Evolutionary conservation across 805 yeast species (phyloP).

Genomic region (Suhomyces tanzawaensis): DNA sequence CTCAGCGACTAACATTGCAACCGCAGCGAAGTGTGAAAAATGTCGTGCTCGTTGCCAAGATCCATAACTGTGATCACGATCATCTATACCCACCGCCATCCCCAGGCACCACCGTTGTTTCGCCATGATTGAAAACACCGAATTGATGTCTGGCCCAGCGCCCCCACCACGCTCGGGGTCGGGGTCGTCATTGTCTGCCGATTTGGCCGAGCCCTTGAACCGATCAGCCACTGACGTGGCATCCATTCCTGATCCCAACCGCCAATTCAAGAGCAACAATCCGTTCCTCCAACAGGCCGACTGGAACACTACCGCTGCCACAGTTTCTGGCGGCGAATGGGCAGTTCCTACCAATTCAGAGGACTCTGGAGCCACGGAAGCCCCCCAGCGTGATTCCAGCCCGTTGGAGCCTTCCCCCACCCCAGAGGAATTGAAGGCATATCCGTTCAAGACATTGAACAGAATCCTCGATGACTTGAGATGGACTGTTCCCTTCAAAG

Average conservation of each 20-base stretch:
- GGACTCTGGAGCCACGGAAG: not conserved
- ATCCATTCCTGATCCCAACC: not conserved
- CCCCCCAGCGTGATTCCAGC: no score
- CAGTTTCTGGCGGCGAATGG: no score
- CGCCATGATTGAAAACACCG: conserved; percentile 1
- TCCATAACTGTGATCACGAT: conserved; percentile 2
- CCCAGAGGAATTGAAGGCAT: not conserved
- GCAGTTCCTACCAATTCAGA: no score
- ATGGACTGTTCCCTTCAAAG: conserved; percentile 16
- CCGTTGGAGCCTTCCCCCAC: not conserved
- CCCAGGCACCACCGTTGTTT: not conserved
- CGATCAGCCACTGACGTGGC: not conserved
- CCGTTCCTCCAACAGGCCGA: conserved; percentile 5
- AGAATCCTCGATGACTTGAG: conserved; percentile 63
- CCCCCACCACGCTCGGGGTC: not conserved
- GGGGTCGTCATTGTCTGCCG: not conserved
- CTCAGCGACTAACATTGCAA: no score
- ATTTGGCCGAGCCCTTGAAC: not conserved
- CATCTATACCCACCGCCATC: not conserved
- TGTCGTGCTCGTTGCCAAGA: not conserved
- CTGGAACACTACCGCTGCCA: no score
- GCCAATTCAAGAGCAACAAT: conserved; percentile 11
- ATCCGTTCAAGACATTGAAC: conserved; percentile 61
- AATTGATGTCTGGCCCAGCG: not conserved
- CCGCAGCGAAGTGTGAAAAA: not conserved